A percentile compares a stretch with the other conserved stretches of the same genome.
phyloP scores from a whole-genome alignment of 179 eudicot genomes.

The Beta corolliflora region DNA sequence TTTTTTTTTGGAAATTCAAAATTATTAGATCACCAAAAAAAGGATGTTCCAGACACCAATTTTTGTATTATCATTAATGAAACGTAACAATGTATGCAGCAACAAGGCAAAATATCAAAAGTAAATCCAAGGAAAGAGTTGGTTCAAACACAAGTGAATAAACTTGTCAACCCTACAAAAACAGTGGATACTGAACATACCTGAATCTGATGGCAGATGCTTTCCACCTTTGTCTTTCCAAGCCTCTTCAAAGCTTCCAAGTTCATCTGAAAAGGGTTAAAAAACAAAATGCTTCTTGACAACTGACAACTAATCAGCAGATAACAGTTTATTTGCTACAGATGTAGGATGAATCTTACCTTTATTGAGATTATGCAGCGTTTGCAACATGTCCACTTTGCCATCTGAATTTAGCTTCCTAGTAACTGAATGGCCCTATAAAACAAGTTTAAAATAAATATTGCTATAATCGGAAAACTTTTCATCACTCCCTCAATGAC shows the following conservation, averaged over 20 bases:
- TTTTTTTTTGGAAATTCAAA: too few species aligned
- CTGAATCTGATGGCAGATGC: constrained; percentile 42
- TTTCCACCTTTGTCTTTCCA: constrained; percentile 60
- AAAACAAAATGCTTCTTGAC: background rate
- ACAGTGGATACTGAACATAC: constrained; percentile 7
- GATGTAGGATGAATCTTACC: constrained; percentile 35
- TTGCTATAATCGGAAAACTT: background rate
- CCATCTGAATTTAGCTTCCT: constrained; percentile 81
- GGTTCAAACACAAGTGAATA: background rate
- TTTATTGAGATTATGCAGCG: constrained; percentile 74
- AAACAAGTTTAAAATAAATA: constrained; percentile 8
- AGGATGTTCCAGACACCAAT: too few species aligned
- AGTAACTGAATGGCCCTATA: constrained; percentile 73
- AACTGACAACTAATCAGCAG: background rate
- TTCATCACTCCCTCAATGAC: too few species aligned
- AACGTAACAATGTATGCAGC: background rate
- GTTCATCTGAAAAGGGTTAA: constrained; percentile 54
- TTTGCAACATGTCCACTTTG: constrained; percentile 67
- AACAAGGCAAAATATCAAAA: background rate
- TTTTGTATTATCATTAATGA: too few species aligned
- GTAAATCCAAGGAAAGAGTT: background rate
- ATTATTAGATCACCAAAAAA: too few species aligned
- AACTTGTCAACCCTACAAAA: background rate
- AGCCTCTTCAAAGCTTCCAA: constrained; percentile 60
- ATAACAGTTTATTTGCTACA: background rate